phyloP scores from a whole-genome alignment of 441 rosid species.

The Bruguiera hainesii region DNA sequence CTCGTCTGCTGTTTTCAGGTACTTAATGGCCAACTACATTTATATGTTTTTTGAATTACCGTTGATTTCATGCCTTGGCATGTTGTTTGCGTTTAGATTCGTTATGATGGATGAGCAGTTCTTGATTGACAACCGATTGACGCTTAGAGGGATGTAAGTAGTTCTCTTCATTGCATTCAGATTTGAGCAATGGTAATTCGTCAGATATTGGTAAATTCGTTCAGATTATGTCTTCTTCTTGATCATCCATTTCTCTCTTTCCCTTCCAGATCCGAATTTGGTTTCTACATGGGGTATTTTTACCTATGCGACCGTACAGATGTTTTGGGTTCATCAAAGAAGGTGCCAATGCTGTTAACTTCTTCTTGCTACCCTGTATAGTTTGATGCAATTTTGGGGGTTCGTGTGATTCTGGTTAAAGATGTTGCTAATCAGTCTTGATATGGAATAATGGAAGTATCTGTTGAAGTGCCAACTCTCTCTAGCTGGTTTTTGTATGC shows the following conservation, averaged over 20 bases:
- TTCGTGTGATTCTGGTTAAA: background rate
- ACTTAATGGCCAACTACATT: slow-evolving; percentile 22
- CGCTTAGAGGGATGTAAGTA: slow-evolving; percentile 83
- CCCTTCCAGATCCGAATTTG: slow-evolving; percentile 77
- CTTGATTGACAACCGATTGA: slow-evolving; percentile 79
- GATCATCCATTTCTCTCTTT: slow-evolving; percentile 8
- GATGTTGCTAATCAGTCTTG: background rate
- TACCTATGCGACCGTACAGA: slow-evolving; percentile 81
- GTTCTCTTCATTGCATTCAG: slow-evolving; percentile 4
- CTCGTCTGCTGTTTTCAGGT: slow-evolving; percentile 66
- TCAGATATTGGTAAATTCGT: background rate
- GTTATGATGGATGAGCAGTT: slow-evolving; percentile 81
- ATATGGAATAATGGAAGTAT: background rate
- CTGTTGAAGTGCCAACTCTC: too few species aligned
- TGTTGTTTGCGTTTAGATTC: slow-evolving; percentile 46
- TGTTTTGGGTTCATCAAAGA: slow-evolving; percentile 63
- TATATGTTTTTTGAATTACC: slow-evolving; percentile 2
- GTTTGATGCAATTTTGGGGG: background rate
- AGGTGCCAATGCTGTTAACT: slow-evolving; percentile 44
- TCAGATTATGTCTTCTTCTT: background rate
- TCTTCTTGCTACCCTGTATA: slow-evolving; percentile 5
- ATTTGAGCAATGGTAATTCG: slow-evolving; percentile 4
- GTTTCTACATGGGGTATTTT: slow-evolving; percentile 62
- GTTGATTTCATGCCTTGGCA: slow-evolving; percentile 7
- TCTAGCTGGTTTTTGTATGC: background rate